Evolutionary conservation across 139 green algal species (phyloP).

Genomic region (Tetradesmus obliquus): DNA sequence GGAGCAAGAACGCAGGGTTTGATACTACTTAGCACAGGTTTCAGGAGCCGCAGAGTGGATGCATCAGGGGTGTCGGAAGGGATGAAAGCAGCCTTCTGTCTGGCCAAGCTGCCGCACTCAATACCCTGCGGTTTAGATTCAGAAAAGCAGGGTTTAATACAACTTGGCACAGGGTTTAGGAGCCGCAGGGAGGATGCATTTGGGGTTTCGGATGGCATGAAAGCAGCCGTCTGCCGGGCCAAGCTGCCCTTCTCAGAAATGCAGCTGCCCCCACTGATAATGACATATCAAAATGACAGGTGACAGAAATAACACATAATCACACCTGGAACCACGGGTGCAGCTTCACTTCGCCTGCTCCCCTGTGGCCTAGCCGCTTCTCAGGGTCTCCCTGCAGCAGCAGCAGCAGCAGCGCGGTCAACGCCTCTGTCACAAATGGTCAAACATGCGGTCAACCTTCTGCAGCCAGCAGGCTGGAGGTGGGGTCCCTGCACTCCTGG

Average conservation of each 20-base stretch:
- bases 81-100: slow-evolving; percentile 85
- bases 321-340: slow-evolving; percentile 83
- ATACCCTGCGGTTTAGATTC: slow-evolving; percentile 55
- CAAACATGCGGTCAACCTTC: not conserved
- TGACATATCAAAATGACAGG: too few species aligned
- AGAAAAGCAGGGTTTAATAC: not conserved
- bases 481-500: slow-evolving; percentile 84
- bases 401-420: not conserved
- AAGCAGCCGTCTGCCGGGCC: slow-evolving; percentile 79
- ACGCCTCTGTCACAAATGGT: not conserved
- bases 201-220: slow-evolving; percentile 77
- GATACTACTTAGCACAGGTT: not conserved
- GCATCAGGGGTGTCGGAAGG: slow-evolving; percentile 73
- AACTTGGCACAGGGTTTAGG: not conserved
- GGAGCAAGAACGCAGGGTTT: not conserved
- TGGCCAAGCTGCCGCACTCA: slow-evolving; percentile 78
- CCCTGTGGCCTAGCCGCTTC: slow-evolving; percentile 76
- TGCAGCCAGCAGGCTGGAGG: slow-evolving; percentile 85
- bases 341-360: slow-evolving; percentile 87
- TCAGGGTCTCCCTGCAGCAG: slow-evolving; percentile 63
- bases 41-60: not conserved
- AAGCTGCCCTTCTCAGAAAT: slow-evolving; percentile 74
- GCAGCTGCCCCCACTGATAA: too few species aligned
- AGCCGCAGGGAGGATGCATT: slow-evolving; percentile 50
- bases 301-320: too few species aligned